phyloP scores from a whole-genome alignment of 106 monocot species.

The Dioscorea zingiberensis region DNA sequence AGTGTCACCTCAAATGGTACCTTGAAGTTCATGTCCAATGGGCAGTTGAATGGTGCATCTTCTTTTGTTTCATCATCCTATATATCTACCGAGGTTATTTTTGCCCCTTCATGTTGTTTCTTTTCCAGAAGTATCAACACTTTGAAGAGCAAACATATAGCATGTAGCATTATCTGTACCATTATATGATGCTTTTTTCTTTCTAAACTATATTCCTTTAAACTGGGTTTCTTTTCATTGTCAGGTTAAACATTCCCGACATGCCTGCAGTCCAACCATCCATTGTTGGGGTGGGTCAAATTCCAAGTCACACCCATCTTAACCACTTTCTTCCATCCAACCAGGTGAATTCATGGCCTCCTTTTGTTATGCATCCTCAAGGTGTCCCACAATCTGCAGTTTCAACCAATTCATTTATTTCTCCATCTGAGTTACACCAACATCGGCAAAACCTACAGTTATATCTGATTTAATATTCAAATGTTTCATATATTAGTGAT shows the following conservation, averaged over 20 bases:
- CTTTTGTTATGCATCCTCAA: conserved; percentile 77
- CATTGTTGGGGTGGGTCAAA: conserved; percentile 36
- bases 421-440: conserved; percentile 23
- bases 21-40: conserved; percentile 33
- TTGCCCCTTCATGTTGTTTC: too few relatives aligned
- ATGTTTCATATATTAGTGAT: too few relatives aligned
- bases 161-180: too few relatives aligned
- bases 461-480: not conserved
- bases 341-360: conserved; percentile 53
- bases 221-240: too few relatives aligned
- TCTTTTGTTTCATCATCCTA: conserved; percentile 23
- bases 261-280: conserved; percentile 42
- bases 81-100: conserved; percentile 40
- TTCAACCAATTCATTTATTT: conserved; percentile 35
- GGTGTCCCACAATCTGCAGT: conserved; percentile 46
- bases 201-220: too few relatives aligned
- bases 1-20: conserved; percentile 27
- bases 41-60: conserved; percentile 19
- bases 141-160: too few relatives aligned
- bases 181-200: too few relatives aligned
- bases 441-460: conserved; percentile 60
- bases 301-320: too few relatives aligned
- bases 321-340: conserved; percentile 31
- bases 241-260: conserved; percentile 36
- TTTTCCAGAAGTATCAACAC: too few relatives aligned